Evolutionary conservation across 2,329 filamentous ascomycete genomes (phyloP).

Genomic region (Delphinella strobiligena): DNA sequence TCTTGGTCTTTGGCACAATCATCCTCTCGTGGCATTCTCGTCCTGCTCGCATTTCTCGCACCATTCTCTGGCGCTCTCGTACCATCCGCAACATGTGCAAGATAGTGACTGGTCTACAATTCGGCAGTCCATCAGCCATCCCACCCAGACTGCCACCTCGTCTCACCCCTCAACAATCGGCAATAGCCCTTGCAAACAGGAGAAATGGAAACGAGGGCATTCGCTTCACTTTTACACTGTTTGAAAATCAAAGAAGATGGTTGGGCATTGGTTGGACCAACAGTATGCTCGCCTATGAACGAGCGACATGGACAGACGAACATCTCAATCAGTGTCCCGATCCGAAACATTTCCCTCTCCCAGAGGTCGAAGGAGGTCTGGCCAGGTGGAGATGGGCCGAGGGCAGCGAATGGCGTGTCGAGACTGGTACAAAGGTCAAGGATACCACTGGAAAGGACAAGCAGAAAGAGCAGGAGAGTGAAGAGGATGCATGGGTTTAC

Average conservation of each 20-base stretch:
- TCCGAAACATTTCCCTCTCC: constrained; percentile 60
- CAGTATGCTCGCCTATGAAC: constrained; percentile 80
- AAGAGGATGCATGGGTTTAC: constrained; percentile 81
- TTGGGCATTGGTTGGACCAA: constrained; percentile 90
- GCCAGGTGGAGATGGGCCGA: constrained; percentile 71
- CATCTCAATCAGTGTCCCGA: constrained; percentile 70
- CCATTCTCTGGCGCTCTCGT: constrained; percentile 81
- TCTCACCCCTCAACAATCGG: constrained; percentile 25
- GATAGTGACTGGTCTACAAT: constrained; percentile 69
- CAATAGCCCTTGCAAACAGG: constrained; percentile 29
- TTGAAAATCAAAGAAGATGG: constrained; percentile 94
- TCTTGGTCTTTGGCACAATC: constrained; percentile 77
- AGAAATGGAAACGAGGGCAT: constrained; percentile 53
- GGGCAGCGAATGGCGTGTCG: constrained; percentile 76
- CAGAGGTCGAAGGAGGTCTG: constrained; percentile 51
- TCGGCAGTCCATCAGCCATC: constrained; percentile 38
- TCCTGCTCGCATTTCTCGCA: constrained; percentile 70
- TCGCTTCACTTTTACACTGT: constrained; percentile 91
- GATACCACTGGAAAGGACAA: constrained; percentile 21
- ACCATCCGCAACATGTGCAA: constrained; percentile 57
- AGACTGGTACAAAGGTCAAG: constrained; percentile 42
- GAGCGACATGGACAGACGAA: constrained; percentile 89
- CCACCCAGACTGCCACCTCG: constrained; percentile 27
- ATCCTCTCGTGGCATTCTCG: constrained; percentile 85
- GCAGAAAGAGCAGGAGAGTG: constrained; percentile 10